These are phyloP conservation scores for Cutaneotrichosporon sp. DNA, from an alignment of 1,284 basidiomycete species.

Conservation along the genomic window DNA sequence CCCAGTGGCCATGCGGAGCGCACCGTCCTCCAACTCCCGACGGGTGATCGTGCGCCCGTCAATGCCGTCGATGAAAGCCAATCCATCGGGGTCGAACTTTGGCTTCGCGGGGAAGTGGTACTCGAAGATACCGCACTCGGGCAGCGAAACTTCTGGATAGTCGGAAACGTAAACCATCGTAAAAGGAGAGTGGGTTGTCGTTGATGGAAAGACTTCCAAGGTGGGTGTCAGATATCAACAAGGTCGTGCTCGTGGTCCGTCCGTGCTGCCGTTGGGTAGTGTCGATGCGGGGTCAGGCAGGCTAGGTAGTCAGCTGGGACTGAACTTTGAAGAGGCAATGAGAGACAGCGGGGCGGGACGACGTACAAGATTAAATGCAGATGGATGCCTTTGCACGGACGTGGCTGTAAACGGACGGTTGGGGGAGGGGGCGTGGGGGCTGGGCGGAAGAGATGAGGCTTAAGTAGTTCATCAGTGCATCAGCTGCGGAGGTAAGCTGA, in stretches of 20 bases:
- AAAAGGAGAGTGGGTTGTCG: neutral
- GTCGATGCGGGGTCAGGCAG: no score
- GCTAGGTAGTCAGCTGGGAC: no score
- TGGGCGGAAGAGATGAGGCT: no score
- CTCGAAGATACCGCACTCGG: slow-evolving; percentile 5
- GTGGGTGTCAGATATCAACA: neutral
- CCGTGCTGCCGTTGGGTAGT: neutral
- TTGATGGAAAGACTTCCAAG: neutral
- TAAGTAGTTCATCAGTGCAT: no score
- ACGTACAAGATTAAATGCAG: no score
- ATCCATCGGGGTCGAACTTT: slow-evolving; percentile 24
- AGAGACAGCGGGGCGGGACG: no score
- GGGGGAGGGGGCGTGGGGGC: no score
- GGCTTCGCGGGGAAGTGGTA: slow-evolving; percentile 21
- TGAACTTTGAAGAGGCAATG: no score
- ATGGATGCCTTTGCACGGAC: no score
- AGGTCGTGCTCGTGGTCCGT: neutral
- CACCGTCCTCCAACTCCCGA: slow-evolving; percentile 54
- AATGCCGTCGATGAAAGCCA: slow-evolving; percentile 59
- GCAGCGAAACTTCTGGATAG: slow-evolving; percentile 4
- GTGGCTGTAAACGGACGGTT: no score
- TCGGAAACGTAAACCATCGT: slow-evolving; percentile 4
- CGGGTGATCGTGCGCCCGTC: slow-evolving; percentile 59
- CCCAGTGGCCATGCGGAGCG: slow-evolving; percentile 58
- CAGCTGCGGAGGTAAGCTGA: no score